Base-by-base conservation (phyloP, 1,284 basidiomycete genomes). In the Phellinidium pouzarii region DNA sequence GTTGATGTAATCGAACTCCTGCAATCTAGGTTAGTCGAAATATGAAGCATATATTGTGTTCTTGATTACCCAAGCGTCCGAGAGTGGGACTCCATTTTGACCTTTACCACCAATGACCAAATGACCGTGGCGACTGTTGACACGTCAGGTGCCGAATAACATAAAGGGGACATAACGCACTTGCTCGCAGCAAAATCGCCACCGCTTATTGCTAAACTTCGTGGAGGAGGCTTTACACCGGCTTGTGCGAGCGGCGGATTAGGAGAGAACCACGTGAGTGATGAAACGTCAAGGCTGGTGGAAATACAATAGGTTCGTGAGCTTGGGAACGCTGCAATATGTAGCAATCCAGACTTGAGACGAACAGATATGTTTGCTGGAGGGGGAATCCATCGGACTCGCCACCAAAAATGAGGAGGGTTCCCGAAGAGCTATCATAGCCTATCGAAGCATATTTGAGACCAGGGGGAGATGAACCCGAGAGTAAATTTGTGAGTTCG, bases 161-260 rank as follows among this genome's bases (percentile, higher is more conserved):
- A 34, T 43, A 31, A 38, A 52, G n/a, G 29, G 26, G 36, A 19
- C 23, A 29, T 22, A 36, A 76, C 84, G 59, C 55, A 87, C 86
- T 87, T 84, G 82, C 81, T 89, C 12, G 84, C 83, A 48, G 84
- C 87, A 59, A 77, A 77, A 68, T 90, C 87, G 43, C 71, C 67
- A 6, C 83, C 87, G 45, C 75, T 70, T 31, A 86, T 63, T 29
- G 81, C 78, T 31, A 75, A 75, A 65, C 77, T 80, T 60, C 87
- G 72, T n/a, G 83, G 72, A 14, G 82, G 70, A 12, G 87, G 87
- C 7, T 66, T 63, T 0, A 61, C 60, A 23, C 37, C 29, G 20
- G 52, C 64, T 58, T 5, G 82, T 72, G 63, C 68, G 71, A 17
- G 17, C 12, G 81, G 77, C 27, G 82, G 71, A 2, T 61, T 60